A percentile compares a stretch with the other conserved stretches of the same genome.
Conservation (phyloP, 179 eudicot genomes). For the Silene noctiflora region DNA sequence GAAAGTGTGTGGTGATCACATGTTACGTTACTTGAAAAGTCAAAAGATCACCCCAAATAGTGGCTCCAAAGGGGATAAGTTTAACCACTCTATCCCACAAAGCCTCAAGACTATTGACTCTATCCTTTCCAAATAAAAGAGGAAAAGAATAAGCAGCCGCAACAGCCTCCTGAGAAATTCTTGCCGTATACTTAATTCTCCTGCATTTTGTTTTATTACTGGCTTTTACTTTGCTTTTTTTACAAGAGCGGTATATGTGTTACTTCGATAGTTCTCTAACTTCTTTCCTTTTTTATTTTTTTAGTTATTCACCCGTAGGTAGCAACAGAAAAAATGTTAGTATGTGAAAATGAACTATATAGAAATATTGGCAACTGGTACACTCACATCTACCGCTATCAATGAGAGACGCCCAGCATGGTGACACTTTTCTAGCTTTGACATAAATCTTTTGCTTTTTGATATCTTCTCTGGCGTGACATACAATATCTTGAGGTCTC, state of each 20-base stretch:
- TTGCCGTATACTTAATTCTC: not conserved
- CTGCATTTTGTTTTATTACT: not conserved
- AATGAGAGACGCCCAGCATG: slow-evolving; percentile 89
- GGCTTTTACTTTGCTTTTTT: not conserved
- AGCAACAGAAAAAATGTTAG: not conserved
- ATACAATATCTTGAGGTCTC: slow-evolving; percentile 81
- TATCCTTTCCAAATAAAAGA: too few relatives aligned
- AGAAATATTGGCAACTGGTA: slow-evolving; percentile 3
- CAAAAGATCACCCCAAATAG: not conserved
- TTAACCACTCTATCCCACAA: not conserved
- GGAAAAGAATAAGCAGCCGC: too few relatives aligned
- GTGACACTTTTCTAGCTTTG: slow-evolving; percentile 97
- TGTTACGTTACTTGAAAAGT: not conserved
- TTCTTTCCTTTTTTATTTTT: not conserved
- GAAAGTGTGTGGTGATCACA: not conserved
- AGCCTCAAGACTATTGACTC: not conserved
- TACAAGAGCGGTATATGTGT: not conserved
- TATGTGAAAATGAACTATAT: slow-evolving; percentile 7
- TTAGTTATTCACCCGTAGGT: not conserved
- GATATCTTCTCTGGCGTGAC: slow-evolving; percentile 98
- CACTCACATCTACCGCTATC: slow-evolving; percentile 88
- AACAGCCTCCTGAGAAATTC: too few relatives aligned
- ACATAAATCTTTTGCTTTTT: slow-evolving; percentile 98
- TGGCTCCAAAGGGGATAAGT: not conserved
- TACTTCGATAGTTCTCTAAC: not conserved